These are phyloP conservation scores for Populus davidiana DNA, from an alignment of 345 rosid genomes.

Conservation along the genomic window DNA sequence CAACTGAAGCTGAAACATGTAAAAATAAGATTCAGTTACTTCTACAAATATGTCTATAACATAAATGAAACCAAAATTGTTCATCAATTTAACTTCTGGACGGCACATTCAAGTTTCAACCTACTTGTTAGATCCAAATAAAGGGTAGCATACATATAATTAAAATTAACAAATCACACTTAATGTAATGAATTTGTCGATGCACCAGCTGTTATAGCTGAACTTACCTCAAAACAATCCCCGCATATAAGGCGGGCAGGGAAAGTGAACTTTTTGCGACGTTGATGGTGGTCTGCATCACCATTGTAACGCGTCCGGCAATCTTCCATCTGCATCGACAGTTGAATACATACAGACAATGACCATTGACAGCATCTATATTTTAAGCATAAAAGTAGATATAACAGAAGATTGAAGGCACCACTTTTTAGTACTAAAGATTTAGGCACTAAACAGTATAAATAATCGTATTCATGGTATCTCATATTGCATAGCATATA, in stretches of 20 bases:
- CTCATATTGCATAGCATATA: neutral
- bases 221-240: slow-evolving; percentile 88
- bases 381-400: neutral
- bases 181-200: neutral
- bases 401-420: neutral
- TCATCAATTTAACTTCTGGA: neutral
- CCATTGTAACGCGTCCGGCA: slow-evolving; percentile 95
- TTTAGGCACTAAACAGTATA: neutral
- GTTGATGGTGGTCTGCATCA: slow-evolving; percentile 92
- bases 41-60: neutral
- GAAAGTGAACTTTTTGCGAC: slow-evolving; percentile 83
- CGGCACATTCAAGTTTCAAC: neutral
- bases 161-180: neutral
- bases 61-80: neutral
- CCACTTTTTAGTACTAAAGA: neutral
- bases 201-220: neutral
- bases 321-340: slow-evolving; percentile 76
- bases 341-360: neutral
- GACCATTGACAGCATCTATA: neutral
- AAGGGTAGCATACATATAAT: neutral
- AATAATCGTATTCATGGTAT: neutral
- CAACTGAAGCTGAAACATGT: slow-evolving; percentile 59
- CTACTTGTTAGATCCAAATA: neutral
- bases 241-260: slow-evolving; percentile 93
- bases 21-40: neutral